A percentile compares a stretch with the other conserved stretches of the same genome.
These are phyloP conservation scores for Aeschynomene evenia DNA, from an alignment of 306 rosid genomes.

Conservation along the genomic window DNA sequence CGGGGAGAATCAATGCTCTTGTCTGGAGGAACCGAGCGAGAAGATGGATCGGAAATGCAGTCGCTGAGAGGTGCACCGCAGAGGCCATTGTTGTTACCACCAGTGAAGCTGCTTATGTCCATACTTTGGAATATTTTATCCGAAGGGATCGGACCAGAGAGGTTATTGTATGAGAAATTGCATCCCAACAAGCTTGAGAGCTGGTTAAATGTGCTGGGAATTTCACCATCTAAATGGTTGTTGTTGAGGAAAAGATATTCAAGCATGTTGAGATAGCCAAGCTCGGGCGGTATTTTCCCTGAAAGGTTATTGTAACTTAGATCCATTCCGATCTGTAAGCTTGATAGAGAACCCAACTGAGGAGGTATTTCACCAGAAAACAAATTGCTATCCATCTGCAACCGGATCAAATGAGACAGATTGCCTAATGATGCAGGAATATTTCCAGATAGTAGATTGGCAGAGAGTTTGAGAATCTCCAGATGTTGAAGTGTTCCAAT, in stretches of 20 bases:
- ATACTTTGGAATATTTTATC: slow-evolving; percentile 64
- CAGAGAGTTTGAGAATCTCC: slow-evolving; percentile 82
- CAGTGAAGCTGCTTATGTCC: slow-evolving; percentile 63
- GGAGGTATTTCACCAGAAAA: slow-evolving; percentile 79
- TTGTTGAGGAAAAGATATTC: slow-evolving; percentile 74
- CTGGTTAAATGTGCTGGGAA: slow-evolving; percentile 69
- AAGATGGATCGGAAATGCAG: slow-evolving; percentile 49
- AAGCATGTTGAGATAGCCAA: slow-evolving; percentile 72
- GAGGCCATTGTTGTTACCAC: slow-evolving; percentile 79
- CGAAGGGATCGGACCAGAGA: slow-evolving; percentile 77
- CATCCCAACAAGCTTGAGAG: slow-evolving; percentile 77
- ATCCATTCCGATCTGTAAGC: slow-evolving; percentile 91
- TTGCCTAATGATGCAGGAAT: slow-evolving; percentile 72
- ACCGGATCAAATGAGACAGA: slow-evolving; percentile 72
- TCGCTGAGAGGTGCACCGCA: slow-evolving; percentile 71
- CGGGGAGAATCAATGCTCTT: slow-evolving; percentile 36
- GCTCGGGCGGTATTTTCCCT: slow-evolving; percentile 69
- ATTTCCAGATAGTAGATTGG: slow-evolving; percentile 65
- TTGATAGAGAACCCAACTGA: slow-evolving; percentile 70
- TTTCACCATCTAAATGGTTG: slow-evolving; percentile 78
- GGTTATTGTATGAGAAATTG: slow-evolving; percentile 89
- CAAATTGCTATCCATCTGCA: slow-evolving; percentile 76
- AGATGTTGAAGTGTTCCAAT: slow-evolving; percentile 76
- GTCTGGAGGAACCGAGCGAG: slow-evolving; percentile 26
- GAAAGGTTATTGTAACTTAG: slow-evolving; percentile 78